These are phyloP conservation scores for Trichosporon coremiiforme DNA, from an alignment of 1,284 basidiomycete genomes.

Conservation along the genomic window DNA sequence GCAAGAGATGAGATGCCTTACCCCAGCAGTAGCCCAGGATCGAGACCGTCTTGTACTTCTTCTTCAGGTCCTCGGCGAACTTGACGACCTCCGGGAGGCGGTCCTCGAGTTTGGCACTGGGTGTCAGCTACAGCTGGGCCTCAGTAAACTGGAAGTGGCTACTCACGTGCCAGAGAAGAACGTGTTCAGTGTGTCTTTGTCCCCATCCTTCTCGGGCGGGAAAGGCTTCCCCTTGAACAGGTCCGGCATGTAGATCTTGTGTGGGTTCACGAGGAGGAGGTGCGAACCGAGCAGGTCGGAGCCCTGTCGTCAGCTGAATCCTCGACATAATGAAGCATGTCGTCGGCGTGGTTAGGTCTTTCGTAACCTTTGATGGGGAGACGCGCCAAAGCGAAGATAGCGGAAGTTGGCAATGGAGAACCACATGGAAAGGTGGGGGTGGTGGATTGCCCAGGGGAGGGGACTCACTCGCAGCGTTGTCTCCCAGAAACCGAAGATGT, in stretches of 20 bases:
- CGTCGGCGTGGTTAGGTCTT: no score
- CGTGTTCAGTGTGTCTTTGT: slow-evolving; percentile 46
- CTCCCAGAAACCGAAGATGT: slow-evolving; percentile 55
- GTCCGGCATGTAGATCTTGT: slow-evolving; percentile 48
- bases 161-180: slow-evolving; percentile 50
- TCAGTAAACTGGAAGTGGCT: no score
- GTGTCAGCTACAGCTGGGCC: slow-evolving; percentile 12
- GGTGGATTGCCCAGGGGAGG: no score
- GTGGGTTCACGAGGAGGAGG: slow-evolving; percentile 37
- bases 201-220: slow-evolving; percentile 48
- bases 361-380: no score
- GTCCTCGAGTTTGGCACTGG: slow-evolving; percentile 46
- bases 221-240: slow-evolving; percentile 48
- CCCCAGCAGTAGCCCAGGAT: slow-evolving; percentile 53
- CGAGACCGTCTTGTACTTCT: slow-evolving; percentile 39
- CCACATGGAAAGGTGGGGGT: no score
- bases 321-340: no score
- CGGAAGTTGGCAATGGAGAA: no score
- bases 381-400: no score
- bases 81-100: slow-evolving; percentile 45
- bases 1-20: no score
- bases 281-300: slow-evolving; percentile 45
- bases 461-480: slow-evolving; percentile 43
- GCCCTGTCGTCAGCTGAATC: slow-evolving; percentile 34
- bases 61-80: slow-evolving; percentile 42